Conservation (phyloP, 2,329 filamentous ascomycete genomes). For the Xylaria sp. region DNA sequence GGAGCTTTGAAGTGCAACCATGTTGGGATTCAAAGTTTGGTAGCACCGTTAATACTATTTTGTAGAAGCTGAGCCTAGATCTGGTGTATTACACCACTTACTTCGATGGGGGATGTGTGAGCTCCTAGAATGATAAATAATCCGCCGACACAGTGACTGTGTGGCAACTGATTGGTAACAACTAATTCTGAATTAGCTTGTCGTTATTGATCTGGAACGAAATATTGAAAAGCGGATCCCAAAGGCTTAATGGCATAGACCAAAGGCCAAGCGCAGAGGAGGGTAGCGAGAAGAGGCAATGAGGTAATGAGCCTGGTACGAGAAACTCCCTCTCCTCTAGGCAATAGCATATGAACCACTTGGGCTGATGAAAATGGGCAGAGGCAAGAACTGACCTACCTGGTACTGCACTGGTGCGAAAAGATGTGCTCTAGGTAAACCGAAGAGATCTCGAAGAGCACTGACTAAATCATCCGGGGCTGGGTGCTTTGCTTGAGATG, state of each 20-base stretch:
- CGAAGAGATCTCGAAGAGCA: neutral
- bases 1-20: neutral
- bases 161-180: neutral
- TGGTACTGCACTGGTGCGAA: neutral
- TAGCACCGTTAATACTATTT: neutral
- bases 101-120: neutral
- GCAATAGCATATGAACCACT: too few species aligned
- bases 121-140: neutral
- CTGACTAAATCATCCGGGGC: neutral
- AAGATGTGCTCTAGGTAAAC: neutral
- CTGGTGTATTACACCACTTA: neutral
- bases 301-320: too few species aligned
- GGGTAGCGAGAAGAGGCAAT: neutral
- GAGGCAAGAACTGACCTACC: constrained; percentile 11
- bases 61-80: neutral
- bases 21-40: neutral
- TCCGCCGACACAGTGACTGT: neutral
- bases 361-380: neutral
- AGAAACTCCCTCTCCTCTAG: too few species aligned
- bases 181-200: neutral
- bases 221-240: neutral
- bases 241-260: neutral
- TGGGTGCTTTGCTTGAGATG: neutral
- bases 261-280: neutral
- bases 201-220: too few species aligned